Evolutionary conservation across 495 filamentous ascomycete species (phyloP), one percentile per base, ranked within the genome.

Genomic region (Penicillium pulvis): DNA sequence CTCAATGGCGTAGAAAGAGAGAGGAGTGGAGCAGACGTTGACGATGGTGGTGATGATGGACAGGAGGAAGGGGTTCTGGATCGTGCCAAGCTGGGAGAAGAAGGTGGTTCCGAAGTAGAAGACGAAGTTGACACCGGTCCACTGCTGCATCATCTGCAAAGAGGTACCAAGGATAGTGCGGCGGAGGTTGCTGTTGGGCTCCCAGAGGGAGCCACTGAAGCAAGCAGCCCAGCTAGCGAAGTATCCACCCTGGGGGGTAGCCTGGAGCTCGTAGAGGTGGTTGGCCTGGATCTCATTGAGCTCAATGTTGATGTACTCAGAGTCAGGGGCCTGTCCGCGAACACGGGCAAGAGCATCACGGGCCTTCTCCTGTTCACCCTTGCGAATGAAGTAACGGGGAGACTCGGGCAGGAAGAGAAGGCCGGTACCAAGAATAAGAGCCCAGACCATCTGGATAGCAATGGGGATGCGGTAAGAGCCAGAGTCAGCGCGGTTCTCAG

Each of bases 121-220:
- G 77, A 95, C 87, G 79, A 94, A 93, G 81, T 95, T 94, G 75
- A 95, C 86, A 77, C 90, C 90, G 26, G 90, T 87, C 79, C 93
- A 75, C 77, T 92, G 89, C 74, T 92, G 89, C 82, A 90, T 88
- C 85, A 90, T 89, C 78, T 92, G 89, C 36, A 92, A 77, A 16
- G 84, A 85, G 44, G 84, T 88, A 67, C 90, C 90, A 43, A 92
- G 80, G 58, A 91, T 81, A 19, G 88, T 90, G 57, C 89, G 88
- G 67, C 90, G 87, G 39, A 90, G 41, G 72, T 88, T 89, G 69
- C 78, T 83, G 72, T 81, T 82, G 35, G 81, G 77, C 24, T 78
- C 74, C 64, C 69, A 82, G 70, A 92, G 78, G 46, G 75, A 83
- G 53, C 86, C 88, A 57, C 76, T 77, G 80, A 90, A 90, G 79